Evolutionary conservation across 768 basidiomycete genomes (phyloP), one percentile per base, ranked within the genome.

Genomic region (Lactarius akahatsu): DNA sequence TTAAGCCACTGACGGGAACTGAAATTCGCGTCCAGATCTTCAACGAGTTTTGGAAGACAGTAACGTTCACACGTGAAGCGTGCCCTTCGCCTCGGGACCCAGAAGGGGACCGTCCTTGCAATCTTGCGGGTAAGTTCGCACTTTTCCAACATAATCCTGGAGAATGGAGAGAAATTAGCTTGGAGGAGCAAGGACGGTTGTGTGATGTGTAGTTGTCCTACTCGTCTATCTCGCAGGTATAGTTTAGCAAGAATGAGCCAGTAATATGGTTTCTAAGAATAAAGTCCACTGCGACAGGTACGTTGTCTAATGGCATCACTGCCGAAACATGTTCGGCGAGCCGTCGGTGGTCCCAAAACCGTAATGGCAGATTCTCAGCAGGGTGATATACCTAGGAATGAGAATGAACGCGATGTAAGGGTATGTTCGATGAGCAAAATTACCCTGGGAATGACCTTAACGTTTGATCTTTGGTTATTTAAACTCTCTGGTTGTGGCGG

Each of bases 281-380:
- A 4, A 61, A 56, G 0, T 56, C n/a, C 0, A 61, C 64, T 0
- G 28, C 59, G 2, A 0, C 23, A 0, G 18, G 26, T 11, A n/a
- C 18, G 9, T 9, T 4, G 13, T 56, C 54, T 0, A 18, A 26
- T 1, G 41, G 23, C 43, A 65, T 32, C 3, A 54, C 20, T 0
- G 59, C 64, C 23, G 45, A 9, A 3, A 18, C 55, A 0, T 65
- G 59, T 4, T 59, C 32, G 0, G 64, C 64, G 2, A 65, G 59
- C 0, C 64, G 11, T 3, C 2, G 32, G 0, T 23, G 28, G 4
- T 65, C 64, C 64, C 64, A 61, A 10, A 65, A 40, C 0, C 38
- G 43, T 15, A 65, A 28, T 0, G 7, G 1, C 4, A 57, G 34
- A 0, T n/a, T 28, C 7, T 65, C 64, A 1, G 54, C 30, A 0